Evolutionary conservation across 805 yeast genomes (phyloP), one percentile per base, ranked within the genome.

Genomic region (Schwanniomyces polymorphus): DNA sequence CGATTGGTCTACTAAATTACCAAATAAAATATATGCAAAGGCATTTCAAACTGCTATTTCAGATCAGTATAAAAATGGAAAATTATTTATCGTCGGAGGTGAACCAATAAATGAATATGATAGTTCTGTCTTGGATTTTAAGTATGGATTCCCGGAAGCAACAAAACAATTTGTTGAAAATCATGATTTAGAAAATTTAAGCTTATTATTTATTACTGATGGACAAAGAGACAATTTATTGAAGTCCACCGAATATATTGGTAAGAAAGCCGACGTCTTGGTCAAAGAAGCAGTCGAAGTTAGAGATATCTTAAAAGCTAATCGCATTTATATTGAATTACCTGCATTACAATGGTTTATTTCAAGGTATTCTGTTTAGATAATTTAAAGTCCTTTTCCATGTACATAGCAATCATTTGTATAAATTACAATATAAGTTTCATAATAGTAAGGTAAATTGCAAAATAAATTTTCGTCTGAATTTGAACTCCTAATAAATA

Each of bases 11-110:
- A 86, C 97, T 2, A 81, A 78, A 9, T 75, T 94, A 56, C 95
- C 95, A 18, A 62, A 63, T 29, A 84, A 88, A 63, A 77, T 86
- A 10, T 94, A 92, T 67, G 73, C 82, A 41, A 68, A 75, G 50
- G 98, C 97, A 11, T 72, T 88, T 58, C 82, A 88, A 62, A 80
- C 85, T 39, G 97, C 97, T 1, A 75, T 94, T 51, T 84, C 95
- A 59, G 83, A 84, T 52, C 87, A 83, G 55, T 94, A 88, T 71
- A 81, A 85, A 61, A 74, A 76, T 39, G 97, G 97, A 6, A 81
- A 76, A 48, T 68, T 94, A 48, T 79, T 72, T 50, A 78, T 94
- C 17, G 70, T 92, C 49, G 97, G 94, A n/a, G 72, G 66, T 14
- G 63, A 65, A 42, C 72, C 70, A 16, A 44, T 57, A 5, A 42